A percentile compares a stretch with the other conserved stretches of the same genome.
Conservation (phyloP, 257 asterid genomes). For the Nemophila menziesii region DNA sequence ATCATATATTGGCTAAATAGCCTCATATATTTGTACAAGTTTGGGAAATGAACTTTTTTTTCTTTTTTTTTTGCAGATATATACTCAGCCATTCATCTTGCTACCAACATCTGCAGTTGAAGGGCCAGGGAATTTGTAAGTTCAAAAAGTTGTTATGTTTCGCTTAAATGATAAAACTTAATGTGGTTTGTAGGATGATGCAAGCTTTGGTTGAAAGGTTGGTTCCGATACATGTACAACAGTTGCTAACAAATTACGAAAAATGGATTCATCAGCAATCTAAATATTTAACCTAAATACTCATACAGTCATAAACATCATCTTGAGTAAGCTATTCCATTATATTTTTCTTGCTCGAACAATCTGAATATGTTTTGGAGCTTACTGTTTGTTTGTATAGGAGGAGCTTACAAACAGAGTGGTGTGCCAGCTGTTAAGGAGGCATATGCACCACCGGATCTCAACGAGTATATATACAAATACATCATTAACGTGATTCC, state of each 20-base stretch:
- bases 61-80: slow-evolving; percentile 46
- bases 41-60: not conserved
- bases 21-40: no score
- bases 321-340: not conserved
- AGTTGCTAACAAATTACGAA: slow-evolving; percentile 51
- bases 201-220: slow-evolving; percentile 69
- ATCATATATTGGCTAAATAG: no score
- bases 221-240: slow-evolving; percentile 59
- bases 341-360: no score
- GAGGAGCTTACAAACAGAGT: no score
- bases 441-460: no score
- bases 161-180: slow-evolving; percentile 1
- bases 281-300: slow-evolving; percentile 1
- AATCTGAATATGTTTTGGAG: no score
- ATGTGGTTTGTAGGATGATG: slow-evolving; percentile 44
- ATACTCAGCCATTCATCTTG: slow-evolving; percentile 52
- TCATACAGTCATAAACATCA: not conserved
- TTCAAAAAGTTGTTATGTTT: slow-evolving; percentile 3
- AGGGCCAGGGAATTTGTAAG: slow-evolving; percentile 68
- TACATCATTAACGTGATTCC: no score
- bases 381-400: no score
- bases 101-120: slow-evolving; percentile 74
- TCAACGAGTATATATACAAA: no score
- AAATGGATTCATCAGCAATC: slow-evolving; percentile 44
- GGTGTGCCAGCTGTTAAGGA: no score